Evolutionary conservation across 2,329 filamentous ascomycete species (phyloP).

Genomic region (Fusarium humuli): DNA sequence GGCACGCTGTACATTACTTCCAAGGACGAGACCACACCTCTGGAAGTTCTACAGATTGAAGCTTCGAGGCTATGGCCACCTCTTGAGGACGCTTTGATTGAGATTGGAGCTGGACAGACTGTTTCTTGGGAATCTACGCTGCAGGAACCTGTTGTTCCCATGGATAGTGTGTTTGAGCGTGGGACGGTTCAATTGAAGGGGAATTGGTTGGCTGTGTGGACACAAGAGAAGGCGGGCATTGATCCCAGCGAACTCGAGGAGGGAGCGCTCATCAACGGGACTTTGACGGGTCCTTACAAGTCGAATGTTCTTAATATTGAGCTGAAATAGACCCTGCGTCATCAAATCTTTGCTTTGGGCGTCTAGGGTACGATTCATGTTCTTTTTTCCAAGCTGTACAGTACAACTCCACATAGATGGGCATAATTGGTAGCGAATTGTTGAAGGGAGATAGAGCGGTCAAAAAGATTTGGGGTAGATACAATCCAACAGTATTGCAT

Average conservation of each 20-base stretch:
- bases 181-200: conserved; percentile 53
- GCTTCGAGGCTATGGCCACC: conserved; percentile 58
- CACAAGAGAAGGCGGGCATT: conserved; percentile 41
- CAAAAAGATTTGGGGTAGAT: conserved; percentile 2
- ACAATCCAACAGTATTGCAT: conserved; percentile 6
- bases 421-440: conserved; percentile 16
- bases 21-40: conserved; percentile 47
- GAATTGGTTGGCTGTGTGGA: conserved; percentile 52
- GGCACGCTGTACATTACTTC: conserved; percentile 57
- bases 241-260: conserved; percentile 36
- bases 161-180: conserved; percentile 50
- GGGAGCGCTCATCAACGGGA: conserved; percentile 30
- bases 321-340: conserved; percentile 2
- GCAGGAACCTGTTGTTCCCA: conserved; percentile 52
- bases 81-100: conserved; percentile 52
- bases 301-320: conserved; percentile 39
- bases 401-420: not conserved
- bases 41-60: conserved; percentile 54
- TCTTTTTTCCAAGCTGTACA: not conserved
- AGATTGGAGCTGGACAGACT: conserved; percentile 54
- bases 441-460: not conserved
- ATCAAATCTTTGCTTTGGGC: not conserved
- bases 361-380: conserved; percentile 5
- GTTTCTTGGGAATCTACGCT: conserved; percentile 52
- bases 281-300: conserved; percentile 38